A percentile compares a stretch with the other conserved stretches of the same genome.
Evolutionary conservation across 2,329 filamentous ascomycete genomes (phyloP).

Genomic region (Akanthomyces dipterigenus): DNA sequence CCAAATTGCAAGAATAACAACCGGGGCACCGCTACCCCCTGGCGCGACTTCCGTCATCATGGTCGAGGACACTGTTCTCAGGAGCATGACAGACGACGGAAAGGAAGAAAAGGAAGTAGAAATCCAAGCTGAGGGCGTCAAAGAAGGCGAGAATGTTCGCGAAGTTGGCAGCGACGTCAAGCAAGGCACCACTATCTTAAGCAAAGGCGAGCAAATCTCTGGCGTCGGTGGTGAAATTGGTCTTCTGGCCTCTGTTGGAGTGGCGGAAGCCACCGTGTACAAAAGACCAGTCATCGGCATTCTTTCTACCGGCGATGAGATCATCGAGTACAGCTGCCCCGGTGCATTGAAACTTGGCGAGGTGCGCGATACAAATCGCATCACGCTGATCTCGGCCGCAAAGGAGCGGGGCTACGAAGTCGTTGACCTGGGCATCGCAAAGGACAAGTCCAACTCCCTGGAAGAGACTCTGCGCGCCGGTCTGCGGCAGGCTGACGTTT

Average conservation of each 20-base stretch:
- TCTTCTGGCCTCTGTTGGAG: constrained; percentile 78
- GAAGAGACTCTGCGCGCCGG: constrained; percentile 72
- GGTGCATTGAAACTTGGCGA: constrained; percentile 66
- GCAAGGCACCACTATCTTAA: constrained; percentile 61
- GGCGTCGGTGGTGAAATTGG: constrained; percentile 87
- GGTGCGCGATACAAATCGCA: constrained; percentile 88
- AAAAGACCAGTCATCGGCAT: constrained; percentile 74
- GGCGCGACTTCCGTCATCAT: constrained; percentile 86
- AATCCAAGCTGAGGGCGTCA: constrained; percentile 71
- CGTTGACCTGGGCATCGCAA: constrained; percentile 79
- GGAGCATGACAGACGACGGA: constrained; percentile 68
- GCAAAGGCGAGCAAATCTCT: constrained; percentile 74
- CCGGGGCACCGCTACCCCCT: constrained; percentile 81
- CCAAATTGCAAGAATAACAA: constrained; percentile 84
- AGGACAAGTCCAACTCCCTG: constrained; percentile 64
- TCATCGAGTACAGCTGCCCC: constrained; percentile 65
- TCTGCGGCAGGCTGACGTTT: constrained; percentile 66
- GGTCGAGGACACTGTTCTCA: constrained; percentile 84
- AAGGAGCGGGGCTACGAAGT: constrained; percentile 68
- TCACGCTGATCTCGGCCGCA: constrained; percentile 75
- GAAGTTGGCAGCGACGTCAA: constrained; percentile 85
- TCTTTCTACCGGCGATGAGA: constrained; percentile 90
- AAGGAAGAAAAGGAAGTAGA: constrained; percentile 83
- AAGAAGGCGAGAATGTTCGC: constrained; percentile 77
- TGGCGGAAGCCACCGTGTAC: constrained; percentile 63